phyloP scores from a whole-genome alignment of 108 stramenopile genomes.

The Cyclotella choctawhatcheeana region DNA sequence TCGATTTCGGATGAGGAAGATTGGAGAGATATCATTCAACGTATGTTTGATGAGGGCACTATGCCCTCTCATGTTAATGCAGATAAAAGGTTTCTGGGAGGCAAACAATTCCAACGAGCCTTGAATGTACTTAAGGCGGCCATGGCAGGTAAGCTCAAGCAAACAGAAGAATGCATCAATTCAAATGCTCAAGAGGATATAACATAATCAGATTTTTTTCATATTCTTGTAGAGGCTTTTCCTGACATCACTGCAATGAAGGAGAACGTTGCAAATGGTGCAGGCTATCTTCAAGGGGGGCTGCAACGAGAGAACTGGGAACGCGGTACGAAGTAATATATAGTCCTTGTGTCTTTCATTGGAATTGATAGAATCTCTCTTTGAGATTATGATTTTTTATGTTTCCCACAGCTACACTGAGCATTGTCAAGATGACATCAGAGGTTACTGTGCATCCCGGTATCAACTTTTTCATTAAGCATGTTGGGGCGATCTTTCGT shows the following conservation, averaged over 20 bases:
- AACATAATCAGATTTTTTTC: background rate
- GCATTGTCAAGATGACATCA: conserved; percentile 53
- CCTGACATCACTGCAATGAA: conserved; percentile 63
- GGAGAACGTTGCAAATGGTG: conserved; percentile 60
- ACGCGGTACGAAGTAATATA: conserved; percentile 55
- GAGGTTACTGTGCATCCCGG: conserved; percentile 64
- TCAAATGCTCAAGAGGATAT: too few species aligned
- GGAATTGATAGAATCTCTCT: background rate
- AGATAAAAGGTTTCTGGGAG: conserved; percentile 67
- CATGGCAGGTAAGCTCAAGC: conserved; percentile 52
- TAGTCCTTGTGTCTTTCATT: background rate
- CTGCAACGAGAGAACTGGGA: conserved; percentile 81
- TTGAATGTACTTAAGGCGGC: conserved; percentile 52
- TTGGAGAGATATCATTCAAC: conserved; percentile 60
- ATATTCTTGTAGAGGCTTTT: conserved; percentile 45
- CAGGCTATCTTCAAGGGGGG: conserved; percentile 68
- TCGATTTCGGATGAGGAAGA: conserved; percentile 57
- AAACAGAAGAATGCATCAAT: background rate
- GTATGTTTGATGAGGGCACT: conserved; percentile 39
- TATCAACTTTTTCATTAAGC: conserved; percentile 73
- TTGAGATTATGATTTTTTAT: too few species aligned
- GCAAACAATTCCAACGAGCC: conserved; percentile 79
- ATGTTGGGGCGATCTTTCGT: conserved; percentile 70
- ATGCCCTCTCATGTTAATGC: conserved; percentile 54
- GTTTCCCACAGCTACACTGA: conserved; percentile 43